A percentile compares a stretch with the other conserved stretches of the same genome.
phyloP scores from a whole-genome alignment of 2,329 filamentous ascomycete genomes.

The Colletotrichum shisoi region DNA sequence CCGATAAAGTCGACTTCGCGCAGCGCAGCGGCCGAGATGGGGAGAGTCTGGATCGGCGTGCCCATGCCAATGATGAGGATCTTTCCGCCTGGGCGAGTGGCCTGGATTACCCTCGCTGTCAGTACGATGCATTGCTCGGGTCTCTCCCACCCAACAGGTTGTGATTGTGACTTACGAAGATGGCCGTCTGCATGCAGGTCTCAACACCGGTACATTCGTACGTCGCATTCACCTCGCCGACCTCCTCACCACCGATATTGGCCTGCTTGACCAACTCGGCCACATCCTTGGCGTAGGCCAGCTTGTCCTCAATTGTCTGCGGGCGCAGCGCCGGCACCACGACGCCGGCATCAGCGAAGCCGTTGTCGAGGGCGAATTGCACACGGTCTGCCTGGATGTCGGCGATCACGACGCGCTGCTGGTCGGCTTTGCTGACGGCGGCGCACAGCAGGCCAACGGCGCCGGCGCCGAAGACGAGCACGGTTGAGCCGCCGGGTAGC shows the following conservation, averaged over 20 bases:
- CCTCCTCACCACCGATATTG: slow-evolving; percentile 52
- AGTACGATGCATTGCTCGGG: not conserved
- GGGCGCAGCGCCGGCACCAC: slow-evolving; percentile 60
- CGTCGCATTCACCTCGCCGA: slow-evolving; percentile 71
- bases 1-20: slow-evolving; percentile 76
- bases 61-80: slow-evolving; percentile 78
- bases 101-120: slow-evolving; percentile 45
- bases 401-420: slow-evolving; percentile 61
- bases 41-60: slow-evolving; percentile 72
- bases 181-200: slow-evolving; percentile 75
- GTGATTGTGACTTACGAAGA: slow-evolving; percentile 62
- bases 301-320: slow-evolving; percentile 61
- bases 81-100: slow-evolving; percentile 71
- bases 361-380: slow-evolving; percentile 63
- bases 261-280: slow-evolving; percentile 55
- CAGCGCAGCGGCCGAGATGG: slow-evolving; percentile 72
- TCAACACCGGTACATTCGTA: slow-evolving; percentile 85
- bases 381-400: slow-evolving; percentile 66
- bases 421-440: slow-evolving; percentile 62
- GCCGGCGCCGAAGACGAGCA: slow-evolving; percentile 68
- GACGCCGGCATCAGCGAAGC: slow-evolving; percentile 63
- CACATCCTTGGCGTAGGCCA: slow-evolving; percentile 60
- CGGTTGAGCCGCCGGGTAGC: slow-evolving; percentile 51
- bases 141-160: not conserved
- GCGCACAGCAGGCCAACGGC: slow-evolving; percentile 68